Evolutionary conservation across 2,329 filamentous ascomycete species (phyloP), one percentile per base, ranked within the genome.

Genomic region (Fusarium lateritium): DNA sequence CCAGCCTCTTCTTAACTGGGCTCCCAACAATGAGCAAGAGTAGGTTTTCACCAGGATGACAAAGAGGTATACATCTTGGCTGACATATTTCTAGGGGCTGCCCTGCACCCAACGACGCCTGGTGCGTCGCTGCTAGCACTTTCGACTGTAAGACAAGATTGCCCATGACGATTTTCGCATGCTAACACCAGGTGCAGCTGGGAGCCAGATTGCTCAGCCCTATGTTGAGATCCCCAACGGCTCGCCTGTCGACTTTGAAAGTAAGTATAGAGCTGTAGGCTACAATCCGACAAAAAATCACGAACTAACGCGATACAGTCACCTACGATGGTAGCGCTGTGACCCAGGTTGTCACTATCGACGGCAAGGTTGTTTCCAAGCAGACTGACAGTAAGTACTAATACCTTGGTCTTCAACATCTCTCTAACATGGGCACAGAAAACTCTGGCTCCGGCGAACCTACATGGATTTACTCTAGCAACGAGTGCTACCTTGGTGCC

Each of bases 1-100:
- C 26, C 57, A 61, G 39, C 57, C 57, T 7, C 22, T 61, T 22
- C n/a, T 61, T 33, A 61, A 56, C 45, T 61, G 57, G 57, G 57
- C 57, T n/a, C 57, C 57, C 4, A 49, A 61, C 17, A 61, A 61
- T 13, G 36, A 54, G 11, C 28, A 38, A 34, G 57, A 47, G 57
- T 56, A 51, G 6, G 50, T 26, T 7, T 7, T 14, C 8, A 5
- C 14, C 2, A 7, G 3, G 34, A 5, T 39, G n/a, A 19, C 9
- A 39, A n/a, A 36, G 9, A 17, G n/a, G 14, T 11, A 17, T 10
- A 28, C 24, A 5, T 17, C 14, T 13, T 31, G 4, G 31, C 34
- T 36, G 34, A 36, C 17, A 2, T 3, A 26, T 33, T 51, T 22
- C 2, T 17, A 52, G 49, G 49, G 49, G 49, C 3, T 52, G 49